These are phyloP conservation scores for Viola odorata DNA, from an alignment of 345 rosid genomes.

Conservation along the genomic window DNA sequence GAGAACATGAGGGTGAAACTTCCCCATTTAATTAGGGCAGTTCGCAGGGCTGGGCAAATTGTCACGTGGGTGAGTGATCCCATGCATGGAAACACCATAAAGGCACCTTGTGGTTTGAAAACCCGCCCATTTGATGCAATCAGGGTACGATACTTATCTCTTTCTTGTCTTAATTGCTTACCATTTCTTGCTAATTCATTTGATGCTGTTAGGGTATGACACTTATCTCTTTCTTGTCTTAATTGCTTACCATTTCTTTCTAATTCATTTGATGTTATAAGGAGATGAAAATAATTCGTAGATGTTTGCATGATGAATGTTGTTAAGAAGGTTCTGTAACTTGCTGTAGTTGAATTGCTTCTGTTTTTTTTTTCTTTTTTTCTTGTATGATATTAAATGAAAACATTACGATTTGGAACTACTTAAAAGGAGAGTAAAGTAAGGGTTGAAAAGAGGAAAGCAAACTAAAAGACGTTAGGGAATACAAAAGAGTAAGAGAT, in stretches of 20 bases:
- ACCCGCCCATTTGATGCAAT: conserved; percentile 92
- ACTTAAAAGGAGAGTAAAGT: too few relatives aligned
- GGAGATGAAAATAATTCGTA: neutral
- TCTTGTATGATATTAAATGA: too few relatives aligned
- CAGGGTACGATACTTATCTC: conserved; percentile 13
- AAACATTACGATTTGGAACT: too few relatives aligned
- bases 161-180: neutral
- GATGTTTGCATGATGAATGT: neutral
- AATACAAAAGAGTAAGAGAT: too few relatives aligned
- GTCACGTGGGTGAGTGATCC: conserved; percentile 97
- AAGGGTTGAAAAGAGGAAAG: too few relatives aligned
- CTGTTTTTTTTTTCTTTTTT: too few relatives aligned
- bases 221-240: neutral
- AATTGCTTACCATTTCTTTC: neutral
- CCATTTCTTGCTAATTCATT: neutral
- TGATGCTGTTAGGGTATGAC: neutral
- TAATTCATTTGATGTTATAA: neutral
- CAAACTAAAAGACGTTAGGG: too few relatives aligned
- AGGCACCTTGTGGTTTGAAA: conserved; percentile 95
- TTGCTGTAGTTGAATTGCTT: too few relatives aligned
- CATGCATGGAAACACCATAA: conserved; percentile 95
- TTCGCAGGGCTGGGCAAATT: conserved; percentile 69
- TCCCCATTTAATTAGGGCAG: conserved; percentile 81
- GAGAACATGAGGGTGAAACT: conserved; percentile 96
- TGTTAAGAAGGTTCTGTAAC: too few relatives aligned